Percentiles rank a stretch among this genome's conserved stretches.
Evolutionary conservation across 1,284 basidiomycete species (phyloP).

Genomic region (Ganoderma resinaceum): DNA sequence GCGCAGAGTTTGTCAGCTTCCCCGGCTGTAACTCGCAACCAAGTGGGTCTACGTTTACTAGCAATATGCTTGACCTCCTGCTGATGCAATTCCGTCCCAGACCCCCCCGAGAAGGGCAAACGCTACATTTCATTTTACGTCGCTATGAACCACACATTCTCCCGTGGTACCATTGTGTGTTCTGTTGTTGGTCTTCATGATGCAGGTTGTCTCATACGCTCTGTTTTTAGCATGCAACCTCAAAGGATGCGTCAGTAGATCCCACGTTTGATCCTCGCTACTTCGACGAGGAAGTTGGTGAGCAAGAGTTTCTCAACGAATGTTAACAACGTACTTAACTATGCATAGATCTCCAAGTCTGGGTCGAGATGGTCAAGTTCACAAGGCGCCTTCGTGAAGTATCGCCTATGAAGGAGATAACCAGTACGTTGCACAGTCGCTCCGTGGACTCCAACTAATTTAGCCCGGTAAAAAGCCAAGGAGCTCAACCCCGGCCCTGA

Average conservation of each 20-base stretch:
- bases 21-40: constrained; percentile 35
- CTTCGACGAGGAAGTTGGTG: constrained; percentile 56
- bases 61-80: background rate
- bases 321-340: background rate
- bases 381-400: constrained; percentile 48
- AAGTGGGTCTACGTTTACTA: constrained; percentile 35
- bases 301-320: constrained; percentile 19
- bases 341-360: constrained; percentile 46
- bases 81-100: constrained; percentile 20
- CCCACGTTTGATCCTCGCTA: constrained; percentile 57
- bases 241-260: constrained; percentile 47
- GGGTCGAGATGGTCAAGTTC: constrained; percentile 60
- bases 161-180: constrained; percentile 47
- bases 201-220: background rate
- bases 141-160: constrained; percentile 44
- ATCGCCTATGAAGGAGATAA: constrained; percentile 50
- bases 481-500: constrained; percentile 49
- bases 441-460: background rate
- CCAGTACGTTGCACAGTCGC: constrained; percentile 13
- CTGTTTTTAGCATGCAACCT: constrained; percentile 41
- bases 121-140: constrained; percentile 43
- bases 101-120: constrained; percentile 40
- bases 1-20: constrained; percentile 40
- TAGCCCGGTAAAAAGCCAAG: constrained; percentile 31
- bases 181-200: background rate